Conservation (phyloP, 305 asterid genomes). For the Fraxinus paxiana region DNA sequence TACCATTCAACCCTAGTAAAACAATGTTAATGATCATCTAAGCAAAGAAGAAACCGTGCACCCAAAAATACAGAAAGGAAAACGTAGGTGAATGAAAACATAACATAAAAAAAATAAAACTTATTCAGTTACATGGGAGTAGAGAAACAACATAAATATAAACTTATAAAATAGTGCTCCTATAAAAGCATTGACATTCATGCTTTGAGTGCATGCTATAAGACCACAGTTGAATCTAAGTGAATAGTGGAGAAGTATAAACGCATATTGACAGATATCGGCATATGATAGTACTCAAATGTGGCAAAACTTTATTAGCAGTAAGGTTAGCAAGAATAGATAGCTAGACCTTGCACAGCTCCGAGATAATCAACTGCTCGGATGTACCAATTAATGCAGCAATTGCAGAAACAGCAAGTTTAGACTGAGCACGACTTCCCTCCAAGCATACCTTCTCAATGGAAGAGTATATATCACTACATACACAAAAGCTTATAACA, state of each 20-base stretch:
- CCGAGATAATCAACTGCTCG: conserved; percentile 42
- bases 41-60: conserved; percentile 16
- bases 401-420: conserved; percentile 74
- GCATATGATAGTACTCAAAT: not conserved
- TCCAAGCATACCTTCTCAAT: conserved; percentile 72
- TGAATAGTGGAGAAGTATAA: conserved; percentile 1
- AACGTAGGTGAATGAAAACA: not conserved
- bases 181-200: not conserved
- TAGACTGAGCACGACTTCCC: conserved; percentile 74
- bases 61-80: not conserved
- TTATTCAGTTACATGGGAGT: conserved; percentile 3
- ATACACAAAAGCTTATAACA: conserved; percentile 25
- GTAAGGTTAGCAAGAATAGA: conserved; percentile 15
- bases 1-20: conserved; percentile 17
- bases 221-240: not conserved
- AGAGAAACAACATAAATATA: conserved; percentile 7
- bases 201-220: not conserved
- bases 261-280: not conserved
- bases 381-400: conserved; percentile 55
- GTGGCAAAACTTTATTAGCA: conserved; percentile 14
- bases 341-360: conserved; percentile 66
- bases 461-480: conserved; percentile 62
- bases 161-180: conserved; percentile 4
- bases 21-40: conserved; percentile 10
- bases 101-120: not conserved